phyloP scores from a whole-genome alignment of 169 alveolate genomes.

The Blepharisma undulans region DNA sequence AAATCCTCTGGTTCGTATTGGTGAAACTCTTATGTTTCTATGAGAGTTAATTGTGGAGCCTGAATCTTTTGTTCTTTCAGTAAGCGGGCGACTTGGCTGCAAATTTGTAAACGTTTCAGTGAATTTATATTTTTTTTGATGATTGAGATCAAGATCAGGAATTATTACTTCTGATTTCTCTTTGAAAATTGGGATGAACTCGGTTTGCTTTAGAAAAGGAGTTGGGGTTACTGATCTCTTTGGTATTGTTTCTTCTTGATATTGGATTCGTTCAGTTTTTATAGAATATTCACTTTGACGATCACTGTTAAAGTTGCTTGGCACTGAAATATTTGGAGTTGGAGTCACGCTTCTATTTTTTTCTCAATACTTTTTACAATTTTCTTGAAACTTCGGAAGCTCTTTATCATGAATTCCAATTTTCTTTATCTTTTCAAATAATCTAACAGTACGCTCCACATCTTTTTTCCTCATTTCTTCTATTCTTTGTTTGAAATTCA shows the following conservation, averaged over 20 bases:
- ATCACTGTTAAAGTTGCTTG: neutral
- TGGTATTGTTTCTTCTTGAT: neutral
- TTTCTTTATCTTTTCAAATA: neutral
- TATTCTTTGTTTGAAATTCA: neutral
- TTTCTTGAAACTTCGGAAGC: neutral
- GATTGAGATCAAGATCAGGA: neutral
- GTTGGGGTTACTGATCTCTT: neutral
- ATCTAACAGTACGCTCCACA: neutral
- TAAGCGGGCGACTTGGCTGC: neutral
- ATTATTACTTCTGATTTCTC: neutral
- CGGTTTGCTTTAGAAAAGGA: neutral
- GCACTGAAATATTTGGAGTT: neutral
- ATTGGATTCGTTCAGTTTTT: neutral
- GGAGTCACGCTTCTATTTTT: constrained; percentile 1
- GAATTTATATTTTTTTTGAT: neutral
- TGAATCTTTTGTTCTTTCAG: neutral
- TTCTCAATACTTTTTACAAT: neutral
- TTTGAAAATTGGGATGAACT: neutral
- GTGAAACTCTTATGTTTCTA: neutral
- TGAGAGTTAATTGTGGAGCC: neutral
- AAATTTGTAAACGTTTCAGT: neutral
- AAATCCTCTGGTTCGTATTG: neutral
- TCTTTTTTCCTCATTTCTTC: neutral
- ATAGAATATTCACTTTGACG: neutral
- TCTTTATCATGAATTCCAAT: neutral